Evolutionary conservation across 2,329 filamentous ascomycete species (phyloP).

Genomic region (Ceratocystis variospora): DNA sequence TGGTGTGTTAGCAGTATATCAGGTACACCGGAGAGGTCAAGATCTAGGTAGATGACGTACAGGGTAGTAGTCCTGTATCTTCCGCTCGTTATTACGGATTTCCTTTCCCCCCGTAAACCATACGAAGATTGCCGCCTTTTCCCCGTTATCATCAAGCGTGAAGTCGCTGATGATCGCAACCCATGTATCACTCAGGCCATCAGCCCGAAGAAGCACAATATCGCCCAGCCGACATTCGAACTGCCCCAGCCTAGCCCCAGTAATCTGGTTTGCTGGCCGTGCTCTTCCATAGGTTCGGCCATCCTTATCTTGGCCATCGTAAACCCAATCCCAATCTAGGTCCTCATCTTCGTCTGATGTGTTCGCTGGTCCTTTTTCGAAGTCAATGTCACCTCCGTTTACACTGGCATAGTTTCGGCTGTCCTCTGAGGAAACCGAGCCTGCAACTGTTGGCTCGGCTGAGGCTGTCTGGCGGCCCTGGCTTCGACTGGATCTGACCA

Average conservation of each 20-base stretch:
- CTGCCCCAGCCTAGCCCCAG: constrained; percentile 68
- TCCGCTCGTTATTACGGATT: constrained; percentile 70
- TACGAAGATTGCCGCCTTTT: constrained; percentile 77
- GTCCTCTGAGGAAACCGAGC: constrained; percentile 6
- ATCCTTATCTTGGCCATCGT: constrained; percentile 18
- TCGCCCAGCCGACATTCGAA: constrained; percentile 77
- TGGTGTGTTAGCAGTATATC: neutral
- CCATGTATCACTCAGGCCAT: constrained; percentile 79
- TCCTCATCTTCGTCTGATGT: constrained; percentile 14
- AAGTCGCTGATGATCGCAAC: constrained; percentile 81
- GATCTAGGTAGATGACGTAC: constrained; percentile 30
- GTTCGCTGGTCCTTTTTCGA: neutral
- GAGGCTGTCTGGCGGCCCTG: constrained; percentile 11
- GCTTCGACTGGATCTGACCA: constrained; percentile 18
- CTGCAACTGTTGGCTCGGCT: constrained; percentile 1
- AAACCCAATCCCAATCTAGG: constrained; percentile 19
- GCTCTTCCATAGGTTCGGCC: constrained; percentile 27
- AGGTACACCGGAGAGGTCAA: neutral
- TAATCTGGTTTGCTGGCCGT: constrained; percentile 39
- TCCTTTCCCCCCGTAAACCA: constrained; percentile 94
- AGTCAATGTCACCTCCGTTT: neutral
- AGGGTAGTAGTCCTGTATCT: constrained; percentile 62
- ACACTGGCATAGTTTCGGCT: neutral
- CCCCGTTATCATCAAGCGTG: constrained; percentile 55
- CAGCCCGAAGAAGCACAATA: constrained; percentile 72